Base-by-base conservation (phyloP, 768 basidiomycete species). In the Leccinum longicurvipes region DNA sequence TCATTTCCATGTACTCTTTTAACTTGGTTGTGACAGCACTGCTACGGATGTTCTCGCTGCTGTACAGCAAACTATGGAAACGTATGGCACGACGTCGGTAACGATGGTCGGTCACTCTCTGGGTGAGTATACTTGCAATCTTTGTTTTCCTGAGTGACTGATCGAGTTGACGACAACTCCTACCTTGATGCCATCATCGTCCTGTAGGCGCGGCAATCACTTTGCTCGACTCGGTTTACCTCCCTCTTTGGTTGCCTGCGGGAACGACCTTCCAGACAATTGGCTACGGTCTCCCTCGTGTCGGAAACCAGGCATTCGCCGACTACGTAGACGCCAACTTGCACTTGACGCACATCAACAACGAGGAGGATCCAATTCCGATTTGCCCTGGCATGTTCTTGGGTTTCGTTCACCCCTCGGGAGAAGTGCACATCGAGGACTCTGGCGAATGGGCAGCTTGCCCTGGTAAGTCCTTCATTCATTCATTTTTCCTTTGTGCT, bases 261-360 rank as follows among this genome's bases (percentile, higher is more conserved):
- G 45, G 45, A 46, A 46, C 45, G 24, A 46, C 45, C 23, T 46
- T 46, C 45, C 1, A 17, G 24, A 46, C 45, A 0, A 46, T 46
- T 12, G 7, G 74, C 65, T n/a, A 76, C 75, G 3, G 51, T 59
- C 47, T 52, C 14, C 45, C 45, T 46, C 45, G 45, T 12, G 45
- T 46, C 15, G 45, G 45, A 27, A 46, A 46, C 9, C 45, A 46
- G 14, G 45, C 45, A 3, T 46, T 46, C 17, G 45, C 45, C 9
- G 6, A 46, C 15, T 46, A 46, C 14, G 45, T 46, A 8, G 45
- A 85, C 58, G 67, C 74, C 11, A 68, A 79, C 44, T 46, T 73
- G 36, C 57, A 70, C 12, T 60, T 84, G 46, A 82, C 76, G 4
- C 84, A 80, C 56, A 76, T 86, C 65, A 84, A 80, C 65, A 85